Base-by-base conservation (phyloP, 2,329 filamentous ascomycete genomes). In the Thelonectria blattea region DNA sequence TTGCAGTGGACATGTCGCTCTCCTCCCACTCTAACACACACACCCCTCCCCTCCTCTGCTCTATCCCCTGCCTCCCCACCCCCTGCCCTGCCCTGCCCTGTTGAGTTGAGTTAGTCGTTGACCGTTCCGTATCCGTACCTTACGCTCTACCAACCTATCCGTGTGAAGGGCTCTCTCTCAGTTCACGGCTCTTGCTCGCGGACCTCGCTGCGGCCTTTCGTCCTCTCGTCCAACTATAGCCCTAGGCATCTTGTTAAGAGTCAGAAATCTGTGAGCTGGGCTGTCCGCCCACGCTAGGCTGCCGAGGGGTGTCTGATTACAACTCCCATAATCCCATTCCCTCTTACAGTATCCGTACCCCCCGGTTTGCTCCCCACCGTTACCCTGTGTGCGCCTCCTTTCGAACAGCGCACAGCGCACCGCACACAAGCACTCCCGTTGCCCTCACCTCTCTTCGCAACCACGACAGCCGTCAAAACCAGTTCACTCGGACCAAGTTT, bases 281-380 rank as follows among this genome's bases (percentile, higher is more conserved):
- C 47, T 56, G 39, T 43, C 52, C 46, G 41, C 42, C 37, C 55
- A 24, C 50, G 58, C 61, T 64, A 63, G 62, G 67, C 63, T 64
- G 54, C 68, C 62, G 58, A 70, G 68, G 45, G 45, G 45, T 10
- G 45, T 47, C 24, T 47, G 45, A 30, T 30, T 32, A n/a, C n/a
- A n/a, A n/a, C n/a, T n/a, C n/a, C n/a, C n/a, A 37, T 15, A 37
- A 37, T 37, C 12, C 34, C 41, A 17, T 17, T 43, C 22, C 8
- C 22, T 47, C 45, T 47, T 47, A 30, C 65, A 42, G 22, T 24
- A 24, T 24, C 22, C 22, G 22, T 24, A 24, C 22, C 22, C 54
- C 68, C 68, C 66, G 64, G 68, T 63, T 63, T 66, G 57, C 59
- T 65, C 69, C 62, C 62, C 61, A 66, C 59, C 61, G 64, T 66